Evolutionary conservation across 306 rosid species (phyloP).

Genomic region (Cercis canadensis): DNA sequence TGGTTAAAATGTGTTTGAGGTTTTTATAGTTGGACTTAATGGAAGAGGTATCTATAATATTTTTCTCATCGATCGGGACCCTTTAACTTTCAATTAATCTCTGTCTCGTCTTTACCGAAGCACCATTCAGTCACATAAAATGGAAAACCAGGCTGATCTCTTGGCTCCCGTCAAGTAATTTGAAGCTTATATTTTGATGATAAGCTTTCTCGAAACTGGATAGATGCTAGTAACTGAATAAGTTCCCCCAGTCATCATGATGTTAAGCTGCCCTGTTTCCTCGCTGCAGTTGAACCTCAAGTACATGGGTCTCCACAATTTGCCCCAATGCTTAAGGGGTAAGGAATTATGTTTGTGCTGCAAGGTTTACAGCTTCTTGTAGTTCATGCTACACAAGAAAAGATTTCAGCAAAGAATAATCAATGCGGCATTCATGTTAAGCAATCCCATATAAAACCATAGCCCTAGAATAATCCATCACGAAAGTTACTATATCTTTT

Average conservation of each 20-base stretch:
- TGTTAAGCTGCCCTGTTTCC: constrained; percentile 24
- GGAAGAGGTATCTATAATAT: no score
- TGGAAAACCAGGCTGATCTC: no score
- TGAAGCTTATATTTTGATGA: not conserved
- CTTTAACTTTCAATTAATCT: no score
- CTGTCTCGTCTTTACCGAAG: no score
- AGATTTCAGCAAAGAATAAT: not conserved
- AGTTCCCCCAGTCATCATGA: not conserved
- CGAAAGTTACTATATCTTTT: no score
- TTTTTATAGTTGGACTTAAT: no score
- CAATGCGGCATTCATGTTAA: no score
- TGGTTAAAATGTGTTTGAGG: no score
- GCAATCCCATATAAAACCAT: no score
- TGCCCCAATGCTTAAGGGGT: constrained; percentile 52
- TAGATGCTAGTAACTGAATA: constrained; percentile 22
- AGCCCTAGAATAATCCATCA: no score
- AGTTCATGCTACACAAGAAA: constrained; percentile 42
- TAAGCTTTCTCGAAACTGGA: constrained; percentile 5
- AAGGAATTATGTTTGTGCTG: constrained; percentile 53
- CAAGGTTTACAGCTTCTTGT: constrained; percentile 47
- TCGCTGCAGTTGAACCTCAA: constrained; percentile 31
- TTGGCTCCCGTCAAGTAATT: not conserved
- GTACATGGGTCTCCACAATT: constrained; percentile 56
- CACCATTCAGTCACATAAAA: no score
- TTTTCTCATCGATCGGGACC: no score